A percentile compares a stretch with the other conserved stretches of the same genome.
Evolutionary conservation across 1,284 basidiomycete genomes (phyloP).

Genomic region (Apiotrichum siamense): DNA sequence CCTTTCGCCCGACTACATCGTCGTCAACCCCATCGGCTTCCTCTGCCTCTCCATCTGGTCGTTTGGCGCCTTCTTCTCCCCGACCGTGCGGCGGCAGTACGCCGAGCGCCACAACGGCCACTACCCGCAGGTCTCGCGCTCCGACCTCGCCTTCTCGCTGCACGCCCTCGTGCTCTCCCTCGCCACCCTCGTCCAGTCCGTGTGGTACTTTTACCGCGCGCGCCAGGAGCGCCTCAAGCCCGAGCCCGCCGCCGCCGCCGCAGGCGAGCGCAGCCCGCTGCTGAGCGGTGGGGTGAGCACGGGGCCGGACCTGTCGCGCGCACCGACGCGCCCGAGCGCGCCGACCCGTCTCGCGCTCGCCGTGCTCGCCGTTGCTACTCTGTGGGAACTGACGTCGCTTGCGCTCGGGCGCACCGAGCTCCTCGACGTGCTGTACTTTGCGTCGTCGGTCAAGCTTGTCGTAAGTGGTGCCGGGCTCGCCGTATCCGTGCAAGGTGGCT

Average conservation of each 20-base stretch:
- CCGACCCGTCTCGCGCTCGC: constrained; percentile 23
- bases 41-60: constrained; percentile 46
- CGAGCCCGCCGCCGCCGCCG: not conserved
- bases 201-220: constrained; percentile 23
- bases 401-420: constrained; percentile 26
- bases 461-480: not conserved
- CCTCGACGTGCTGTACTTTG: constrained; percentile 44
- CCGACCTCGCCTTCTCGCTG: constrained; percentile 48
- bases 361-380: constrained; percentile 22
- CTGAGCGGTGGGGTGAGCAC: not conserved
- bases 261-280: constrained; percentile 4
- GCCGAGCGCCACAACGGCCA: constrained; percentile 43
- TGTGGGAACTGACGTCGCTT: constrained; percentile 21
- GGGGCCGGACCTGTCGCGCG: not conserved
- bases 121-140: constrained; percentile 42
- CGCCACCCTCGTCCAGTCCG: constrained; percentile 30
- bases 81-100: constrained; percentile 44
- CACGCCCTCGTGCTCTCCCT: constrained; percentile 40
- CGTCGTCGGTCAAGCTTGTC: constrained; percentile 40
- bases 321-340: constrained; percentile 21
- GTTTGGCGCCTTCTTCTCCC: constrained; percentile 40
- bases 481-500: not conserved
- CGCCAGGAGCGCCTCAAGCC: constrained; percentile 3
- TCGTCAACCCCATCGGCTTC: constrained; percentile 49
- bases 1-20: constrained; percentile 48